Conservation (phyloP, 2,329 filamentous ascomycete genomes). For the Aureobasidium sp. region DNA sequence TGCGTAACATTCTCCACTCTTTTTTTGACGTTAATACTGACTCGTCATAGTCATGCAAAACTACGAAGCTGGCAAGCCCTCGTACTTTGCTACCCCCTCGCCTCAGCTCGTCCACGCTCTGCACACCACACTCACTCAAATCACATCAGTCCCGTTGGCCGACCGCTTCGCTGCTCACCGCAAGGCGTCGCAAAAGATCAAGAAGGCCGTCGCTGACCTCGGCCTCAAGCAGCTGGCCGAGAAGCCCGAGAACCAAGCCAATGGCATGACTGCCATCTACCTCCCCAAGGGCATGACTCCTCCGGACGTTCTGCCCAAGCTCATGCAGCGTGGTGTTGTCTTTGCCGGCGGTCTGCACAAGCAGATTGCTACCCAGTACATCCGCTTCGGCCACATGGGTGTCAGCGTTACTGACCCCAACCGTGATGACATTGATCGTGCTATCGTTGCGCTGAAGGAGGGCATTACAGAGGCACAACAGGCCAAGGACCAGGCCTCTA, state of each 20-base stretch:
- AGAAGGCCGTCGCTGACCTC: slow-evolving; percentile 69
- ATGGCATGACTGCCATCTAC: slow-evolving; percentile 97
- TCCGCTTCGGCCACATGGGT: slow-evolving; percentile 96
- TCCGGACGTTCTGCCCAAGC: slow-evolving; percentile 72
- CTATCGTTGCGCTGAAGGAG: slow-evolving; percentile 66
- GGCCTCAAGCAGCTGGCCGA: slow-evolving; percentile 80
- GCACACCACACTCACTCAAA: slow-evolving; percentile 79
- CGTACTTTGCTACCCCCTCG: slow-evolving; percentile 94
- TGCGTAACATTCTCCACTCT: slow-evolving; percentile 34
- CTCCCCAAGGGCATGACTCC: slow-evolving; percentile 75
- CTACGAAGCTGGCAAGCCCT: slow-evolving; percentile 95
- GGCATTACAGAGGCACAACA: slow-evolving; percentile 56
- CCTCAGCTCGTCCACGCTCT: slow-evolving; percentile 90
- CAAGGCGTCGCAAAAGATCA: slow-evolving; percentile 72
- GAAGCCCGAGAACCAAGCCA: slow-evolving; percentile 83
- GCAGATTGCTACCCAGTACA: slow-evolving; percentile 87
- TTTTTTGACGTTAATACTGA: neutral
- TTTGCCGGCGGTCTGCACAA: slow-evolving; percentile 96
- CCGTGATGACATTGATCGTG: slow-evolving; percentile 74
- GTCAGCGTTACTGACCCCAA: slow-evolving; percentile 78
- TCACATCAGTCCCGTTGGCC: slow-evolving; percentile 68
- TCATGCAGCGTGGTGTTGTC: slow-evolving; percentile 79
- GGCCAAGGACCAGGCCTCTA: neutral
- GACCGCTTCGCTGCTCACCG: slow-evolving; percentile 78
- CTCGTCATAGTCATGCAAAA: slow-evolving; percentile 75